These are phyloP conservation scores for Calocybe cyanea DNA, from an alignment of 768 basidiomycete species.

Conservation along the genomic window DNA sequence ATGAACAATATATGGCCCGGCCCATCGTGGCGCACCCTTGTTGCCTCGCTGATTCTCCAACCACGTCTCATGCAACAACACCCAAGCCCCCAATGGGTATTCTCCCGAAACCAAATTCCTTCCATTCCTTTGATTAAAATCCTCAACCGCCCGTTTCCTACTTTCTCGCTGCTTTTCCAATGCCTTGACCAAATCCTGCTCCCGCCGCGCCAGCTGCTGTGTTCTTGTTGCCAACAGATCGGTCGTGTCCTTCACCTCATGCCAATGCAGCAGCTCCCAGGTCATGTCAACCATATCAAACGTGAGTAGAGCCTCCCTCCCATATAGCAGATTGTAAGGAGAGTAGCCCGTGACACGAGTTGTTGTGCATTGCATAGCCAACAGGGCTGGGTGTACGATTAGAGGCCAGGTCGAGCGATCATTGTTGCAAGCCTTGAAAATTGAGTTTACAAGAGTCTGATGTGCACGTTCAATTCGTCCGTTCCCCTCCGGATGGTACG, in stretches of 20 bases:
- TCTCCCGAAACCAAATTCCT: conserved; percentile 13
- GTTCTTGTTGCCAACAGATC: conserved; percentile 21
- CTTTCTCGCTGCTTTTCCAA: conserved; percentile 8
- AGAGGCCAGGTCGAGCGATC: conserved; percentile 22
- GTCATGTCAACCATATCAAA: conserved; percentile 27
- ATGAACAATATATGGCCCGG: conserved; percentile 1
- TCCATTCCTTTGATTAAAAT: conserved; percentile 16
- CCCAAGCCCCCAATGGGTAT: conserved; percentile 24
- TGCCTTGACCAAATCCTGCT: conserved; percentile 15
- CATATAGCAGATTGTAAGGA: conserved; percentile 28
- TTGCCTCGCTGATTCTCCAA: conserved; percentile 24
- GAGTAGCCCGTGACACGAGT: conserved; percentile 25
- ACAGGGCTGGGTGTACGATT: conserved; percentile 20
- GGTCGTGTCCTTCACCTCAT: conserved; percentile 13
- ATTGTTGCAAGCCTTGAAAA: conserved; percentile 17
- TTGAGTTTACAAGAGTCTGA: conserved; percentile 15
- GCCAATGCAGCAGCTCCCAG: conserved; percentile 25
- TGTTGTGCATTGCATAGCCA: conserved; percentile 22
- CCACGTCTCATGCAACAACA: conserved; percentile 26
- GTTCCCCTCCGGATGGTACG: conserved; percentile 32
- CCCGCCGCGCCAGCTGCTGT: conserved; percentile 16
- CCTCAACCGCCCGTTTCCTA: conserved; percentile 16
- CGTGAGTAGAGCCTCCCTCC: conserved; percentile 22
- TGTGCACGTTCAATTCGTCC: conserved; percentile 26
- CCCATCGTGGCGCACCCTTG: not conserved